Conservation (phyloP, 805 yeast species). For the Starmera caribaea region DNA sequence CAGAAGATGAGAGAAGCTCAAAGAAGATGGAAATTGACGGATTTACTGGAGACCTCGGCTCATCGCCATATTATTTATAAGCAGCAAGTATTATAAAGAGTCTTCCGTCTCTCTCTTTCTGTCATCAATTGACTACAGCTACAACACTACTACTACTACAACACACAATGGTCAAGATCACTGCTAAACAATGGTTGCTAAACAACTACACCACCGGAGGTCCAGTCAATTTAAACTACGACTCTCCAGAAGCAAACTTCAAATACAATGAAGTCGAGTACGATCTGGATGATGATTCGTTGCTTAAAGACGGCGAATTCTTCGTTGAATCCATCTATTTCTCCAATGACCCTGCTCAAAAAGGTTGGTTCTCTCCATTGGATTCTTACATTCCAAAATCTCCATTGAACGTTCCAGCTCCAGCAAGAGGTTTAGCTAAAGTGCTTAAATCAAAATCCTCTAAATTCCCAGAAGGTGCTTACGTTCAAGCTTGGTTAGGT, state of each 20-base stretch:
- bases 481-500: slow-evolving; percentile 26
- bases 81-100: too few relatives aligned
- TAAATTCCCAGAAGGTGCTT: slow-evolving; percentile 33
- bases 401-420: slow-evolving; percentile 33
- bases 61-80: too few relatives aligned
- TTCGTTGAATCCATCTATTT: slow-evolving; percentile 35
- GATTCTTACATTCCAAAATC: slow-evolving; percentile 22
- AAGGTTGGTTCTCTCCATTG: slow-evolving; percentile 38
- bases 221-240: slow-evolving; percentile 17
- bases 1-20: too few relatives aligned
- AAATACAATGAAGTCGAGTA: slow-evolving; percentile 13
- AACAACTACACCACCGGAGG: slow-evolving; percentile 17
- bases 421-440: slow-evolving; percentile 41
- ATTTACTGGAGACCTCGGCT: too few relatives aligned
- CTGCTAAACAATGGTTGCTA: slow-evolving; percentile 23
- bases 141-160: too few relatives aligned
- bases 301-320: slow-evolving; percentile 29
- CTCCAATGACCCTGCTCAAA: slow-evolving; percentile 56
- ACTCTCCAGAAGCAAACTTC: slow-evolving; percentile 21
- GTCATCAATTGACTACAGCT: too few relatives aligned
- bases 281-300: slow-evolving; percentile 11
- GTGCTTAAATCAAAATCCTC: slow-evolving; percentile 37
- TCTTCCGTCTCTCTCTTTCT: too few relatives aligned
- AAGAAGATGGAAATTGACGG: too few relatives aligned
- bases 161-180: slow-evolving; percentile 4